Evolutionary conservation across 2,329 filamentous ascomycete species (phyloP), one percentile per base, ranked within the genome.

Genomic region (Hymenoscyphus albidus): DNA sequence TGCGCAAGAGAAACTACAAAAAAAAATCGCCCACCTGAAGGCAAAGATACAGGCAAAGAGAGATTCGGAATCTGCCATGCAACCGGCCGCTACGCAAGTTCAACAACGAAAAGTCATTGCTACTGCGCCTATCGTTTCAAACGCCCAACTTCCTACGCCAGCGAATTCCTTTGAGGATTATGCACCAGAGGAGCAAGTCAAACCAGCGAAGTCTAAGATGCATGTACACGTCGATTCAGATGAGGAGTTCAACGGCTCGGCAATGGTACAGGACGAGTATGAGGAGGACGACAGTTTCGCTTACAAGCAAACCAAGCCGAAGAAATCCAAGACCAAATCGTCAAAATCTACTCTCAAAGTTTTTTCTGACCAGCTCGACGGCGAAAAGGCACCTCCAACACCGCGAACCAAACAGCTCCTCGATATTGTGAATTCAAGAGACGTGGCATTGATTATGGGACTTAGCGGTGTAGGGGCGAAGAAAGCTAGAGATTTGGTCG

Each of bases 401-500:
- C 72, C 72, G 1, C 81, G 85, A 3, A 88, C 88, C 6, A 81
- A 81, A 67, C 83, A 84, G 65, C 78, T 93, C 2, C 81, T 93
- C 2, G 80, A 84, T 58, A 88, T 92, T 71, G 85, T 93, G 77
- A 93, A 93, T 78, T 91, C 88, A 22, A 83, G 88, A 59, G 87
- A 93, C 66, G 77, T 89, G 18, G 78, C 78, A 14, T 80, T 84
- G 73, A 92, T 93, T 76, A 84, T 83, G 71, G 78, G 84, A 2
- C 80, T 93, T 1, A 86, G 86, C 48, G 90, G 90, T 1, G 87
- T 93, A 12, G 90, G 90, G 0, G 81, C 85, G 1, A 92, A 92
- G 78, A 90, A 88, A 75, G 90, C 90, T 0, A 78, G 80, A 54
- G 85, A 87, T 68, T 74, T 88, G 40, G 81, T 88, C 5, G 82